A percentile compares a stretch with the other conserved stretches of the same genome.
phyloP scores from a whole-genome alignment of 2,329 filamentous ascomycete genomes.

The Zasmidium cellare region DNA sequence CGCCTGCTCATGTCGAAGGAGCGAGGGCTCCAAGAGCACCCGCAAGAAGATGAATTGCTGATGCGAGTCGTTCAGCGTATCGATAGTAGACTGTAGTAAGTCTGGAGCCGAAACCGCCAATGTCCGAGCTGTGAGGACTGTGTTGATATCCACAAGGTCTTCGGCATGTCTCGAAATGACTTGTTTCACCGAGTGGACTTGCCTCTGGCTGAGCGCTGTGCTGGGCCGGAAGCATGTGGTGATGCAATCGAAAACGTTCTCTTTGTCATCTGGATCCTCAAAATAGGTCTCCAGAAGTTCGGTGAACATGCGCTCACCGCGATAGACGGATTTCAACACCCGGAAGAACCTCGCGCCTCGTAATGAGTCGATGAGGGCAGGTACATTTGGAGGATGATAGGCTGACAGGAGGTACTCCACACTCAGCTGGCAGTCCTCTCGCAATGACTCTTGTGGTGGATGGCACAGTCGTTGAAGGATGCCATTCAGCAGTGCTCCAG shows the following conservation, averaged over 20 bases:
- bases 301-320: slow-evolving; percentile 73
- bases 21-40: slow-evolving; percentile 68
- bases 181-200: slow-evolving; percentile 68
- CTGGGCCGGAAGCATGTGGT: slow-evolving; percentile 69
- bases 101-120: slow-evolving; percentile 63
- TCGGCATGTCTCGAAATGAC: slow-evolving; percentile 66
- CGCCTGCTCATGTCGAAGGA: slow-evolving; percentile 32
- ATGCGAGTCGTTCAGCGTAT: slow-evolving; percentile 60
- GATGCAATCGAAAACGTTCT: slow-evolving; percentile 77
- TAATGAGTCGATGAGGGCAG: slow-evolving; percentile 73
- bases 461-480: slow-evolving; percentile 81
- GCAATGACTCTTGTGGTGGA: slow-evolving; percentile 76
- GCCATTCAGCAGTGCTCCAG: slow-evolving; percentile 79
- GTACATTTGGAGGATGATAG: slow-evolving; percentile 84
- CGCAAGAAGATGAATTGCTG: slow-evolving; percentile 75
- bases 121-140: slow-evolving; percentile 63
- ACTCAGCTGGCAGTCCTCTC: slow-evolving; percentile 94
- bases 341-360: slow-evolving; percentile 81
- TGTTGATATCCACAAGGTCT: slow-evolving; percentile 67
- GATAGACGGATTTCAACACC: slow-evolving; percentile 87
- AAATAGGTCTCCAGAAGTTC: slow-evolving; percentile 80
- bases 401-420: slow-evolving; percentile 91
- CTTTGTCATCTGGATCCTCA: slow-evolving; percentile 75
- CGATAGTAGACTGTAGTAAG: slow-evolving; percentile 66
- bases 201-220: slow-evolving; percentile 65